These are phyloP conservation scores for Eleusine coracana DNA, from an alignment of 176 grass and related monocot genomes.

Conservation along the genomic window DNA sequence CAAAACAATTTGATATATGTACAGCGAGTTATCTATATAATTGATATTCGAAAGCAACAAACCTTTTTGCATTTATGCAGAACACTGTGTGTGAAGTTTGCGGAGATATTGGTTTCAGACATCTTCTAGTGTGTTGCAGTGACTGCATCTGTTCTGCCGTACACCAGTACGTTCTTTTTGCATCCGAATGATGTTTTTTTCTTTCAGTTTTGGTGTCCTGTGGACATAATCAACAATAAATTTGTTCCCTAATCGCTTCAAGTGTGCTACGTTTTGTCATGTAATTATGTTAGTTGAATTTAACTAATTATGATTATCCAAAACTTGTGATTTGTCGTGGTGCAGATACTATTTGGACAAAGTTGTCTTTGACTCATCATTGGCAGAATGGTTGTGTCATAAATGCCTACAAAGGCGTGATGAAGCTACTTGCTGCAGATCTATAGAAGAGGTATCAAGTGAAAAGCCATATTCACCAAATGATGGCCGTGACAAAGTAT, in stretches of 20 bases:
- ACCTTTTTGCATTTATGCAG: conserved; percentile 14
- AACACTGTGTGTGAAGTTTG: conserved; percentile 34
- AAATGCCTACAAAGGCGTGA: conserved; percentile 24
- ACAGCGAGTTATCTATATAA: background rate
- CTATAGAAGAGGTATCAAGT: background rate
- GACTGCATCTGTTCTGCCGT: conserved; percentile 18
- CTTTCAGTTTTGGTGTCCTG: background rate
- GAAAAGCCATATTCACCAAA: background rate
- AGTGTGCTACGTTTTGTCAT: background rate
- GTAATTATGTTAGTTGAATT: background rate
- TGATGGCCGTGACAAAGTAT: conserved; percentile 35
- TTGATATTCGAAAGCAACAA: background rate
- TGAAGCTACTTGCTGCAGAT: conserved; percentile 8
- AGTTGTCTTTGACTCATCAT: conserved; percentile 34
- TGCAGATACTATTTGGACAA: conserved; percentile 48
- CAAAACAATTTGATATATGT: background rate
- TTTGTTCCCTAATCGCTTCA: background rate
- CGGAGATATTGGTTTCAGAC: conserved; percentile 30
- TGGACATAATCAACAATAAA: background rate
- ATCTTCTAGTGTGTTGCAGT: conserved; percentile 36
- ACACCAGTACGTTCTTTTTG: conserved; percentile 44
- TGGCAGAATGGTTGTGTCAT: conserved; percentile 39
- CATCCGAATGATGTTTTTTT: background rate
- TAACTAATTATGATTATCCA: background rate
- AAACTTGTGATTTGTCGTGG: conserved; percentile 9